phyloP scores from a whole-genome alignment of 306 rosid species.

The Myrica gale region DNA sequence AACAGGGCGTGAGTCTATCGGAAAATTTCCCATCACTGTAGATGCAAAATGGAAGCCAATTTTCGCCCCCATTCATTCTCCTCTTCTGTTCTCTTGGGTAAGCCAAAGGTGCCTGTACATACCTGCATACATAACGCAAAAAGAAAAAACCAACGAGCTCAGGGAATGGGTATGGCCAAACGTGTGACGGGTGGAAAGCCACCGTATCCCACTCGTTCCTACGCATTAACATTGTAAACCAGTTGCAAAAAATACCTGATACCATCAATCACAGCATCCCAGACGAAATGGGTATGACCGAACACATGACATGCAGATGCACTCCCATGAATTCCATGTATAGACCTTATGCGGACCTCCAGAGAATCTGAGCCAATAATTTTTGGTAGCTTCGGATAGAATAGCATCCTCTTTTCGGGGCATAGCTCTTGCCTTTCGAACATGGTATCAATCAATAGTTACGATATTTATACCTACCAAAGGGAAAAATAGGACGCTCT shows the following conservation, averaged over 20 bases:
- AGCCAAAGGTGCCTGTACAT: conserved; percentile 86
- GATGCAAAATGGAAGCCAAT: conserved; percentile 82
- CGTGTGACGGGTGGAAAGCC: background rate
- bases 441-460: conserved; percentile 24
- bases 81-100: conserved; percentile 86
- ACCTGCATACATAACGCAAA: conserved; percentile 42
- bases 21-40: conserved; percentile 54
- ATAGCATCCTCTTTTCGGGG: conserved; percentile 95
- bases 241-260: conserved; percentile 53
- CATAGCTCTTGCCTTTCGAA: conserved; percentile 73
- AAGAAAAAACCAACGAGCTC: background rate
- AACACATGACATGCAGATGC: conserved; percentile 68
- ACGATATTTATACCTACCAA: background rate
- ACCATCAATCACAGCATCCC: conserved; percentile 74
- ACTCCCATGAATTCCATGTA: conserved; percentile 56
- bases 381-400: conserved; percentile 85
- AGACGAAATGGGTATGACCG: conserved; percentile 85
- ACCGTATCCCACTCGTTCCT: background rate
- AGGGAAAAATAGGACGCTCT: conserved; percentile 4
- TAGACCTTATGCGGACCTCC: conserved; percentile 66
- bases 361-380: conserved; percentile 81
- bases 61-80: conserved; percentile 86
- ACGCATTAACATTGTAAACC: background rate
- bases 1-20: conserved; percentile 59
- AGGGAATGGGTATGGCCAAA: background rate